phyloP scores from a whole-genome alignment of 1,284 basidiomycete species.

The Trichosporon asahii region DNA sequence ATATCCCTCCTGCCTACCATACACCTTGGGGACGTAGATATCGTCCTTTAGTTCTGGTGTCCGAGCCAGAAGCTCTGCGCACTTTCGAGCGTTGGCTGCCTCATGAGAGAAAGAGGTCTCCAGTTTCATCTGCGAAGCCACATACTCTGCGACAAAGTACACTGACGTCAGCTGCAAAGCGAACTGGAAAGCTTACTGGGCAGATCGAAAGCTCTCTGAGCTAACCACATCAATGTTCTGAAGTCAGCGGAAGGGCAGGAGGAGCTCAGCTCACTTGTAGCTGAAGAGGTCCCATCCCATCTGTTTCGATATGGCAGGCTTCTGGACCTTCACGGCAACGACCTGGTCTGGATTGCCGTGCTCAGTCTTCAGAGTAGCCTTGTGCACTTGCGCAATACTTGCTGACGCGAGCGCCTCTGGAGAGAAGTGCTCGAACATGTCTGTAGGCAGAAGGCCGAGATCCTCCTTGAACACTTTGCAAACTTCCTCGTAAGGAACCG shows the following conservation, averaged over 20 bases:
- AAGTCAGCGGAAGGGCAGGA: neutral
- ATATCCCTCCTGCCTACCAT: slow-evolving; percentile 61
- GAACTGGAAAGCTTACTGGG: slow-evolving; percentile 37
- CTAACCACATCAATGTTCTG: slow-evolving; percentile 46
- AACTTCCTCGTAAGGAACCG: slow-evolving; percentile 68
- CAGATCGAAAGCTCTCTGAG: slow-evolving; percentile 49
- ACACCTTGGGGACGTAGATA: slow-evolving; percentile 76
- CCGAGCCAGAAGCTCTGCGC: slow-evolving; percentile 44
- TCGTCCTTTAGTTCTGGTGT: slow-evolving; percentile 63
- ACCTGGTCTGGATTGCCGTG: slow-evolving; percentile 28
- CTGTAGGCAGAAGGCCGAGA: slow-evolving; percentile 64
- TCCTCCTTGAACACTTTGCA: slow-evolving; percentile 66
- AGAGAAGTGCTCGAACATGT: slow-evolving; percentile 74
- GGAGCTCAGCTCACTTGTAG: slow-evolving; percentile 38
- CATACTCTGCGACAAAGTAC: slow-evolving; percentile 61
- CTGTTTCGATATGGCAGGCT: slow-evolving; percentile 77
- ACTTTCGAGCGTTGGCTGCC: slow-evolving; percentile 50
- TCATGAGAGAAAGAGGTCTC: slow-evolving; percentile 79
- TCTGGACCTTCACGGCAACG: slow-evolving; percentile 91
- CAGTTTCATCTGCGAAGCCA: slow-evolving; percentile 71
- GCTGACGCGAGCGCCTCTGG: slow-evolving; percentile 72
- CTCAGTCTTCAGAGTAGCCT: slow-evolving; percentile 59
- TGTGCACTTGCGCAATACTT: slow-evolving; percentile 84
- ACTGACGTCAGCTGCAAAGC: slow-evolving; percentile 29
- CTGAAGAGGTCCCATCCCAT: slow-evolving; percentile 71